phyloP scores from a whole-genome alignment of 2,329 filamentous ascomycete species.

The Scortechinia acanthostroma region DNA sequence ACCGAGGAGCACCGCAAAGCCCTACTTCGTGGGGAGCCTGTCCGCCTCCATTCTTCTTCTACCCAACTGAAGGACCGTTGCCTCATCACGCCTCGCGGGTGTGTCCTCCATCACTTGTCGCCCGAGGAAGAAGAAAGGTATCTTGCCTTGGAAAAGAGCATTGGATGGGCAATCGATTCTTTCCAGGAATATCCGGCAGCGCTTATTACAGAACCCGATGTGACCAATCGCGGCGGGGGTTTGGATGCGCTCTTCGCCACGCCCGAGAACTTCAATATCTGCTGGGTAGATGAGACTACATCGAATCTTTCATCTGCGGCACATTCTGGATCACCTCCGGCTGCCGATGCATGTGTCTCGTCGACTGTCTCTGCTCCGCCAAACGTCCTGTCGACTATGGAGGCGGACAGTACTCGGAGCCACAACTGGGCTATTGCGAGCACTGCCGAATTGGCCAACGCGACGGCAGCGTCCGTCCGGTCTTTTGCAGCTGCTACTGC shows the following conservation, averaged over 20 bases:
- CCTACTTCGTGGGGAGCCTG: constrained; percentile 26
- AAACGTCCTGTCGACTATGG: constrained; percentile 25
- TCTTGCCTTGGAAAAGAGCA: constrained; percentile 29
- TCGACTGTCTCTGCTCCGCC: constrained; percentile 15
- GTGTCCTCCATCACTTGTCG: constrained; percentile 30
- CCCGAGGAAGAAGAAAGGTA: constrained; percentile 33
- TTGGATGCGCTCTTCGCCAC: constrained; percentile 31
- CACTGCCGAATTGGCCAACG: constrained; percentile 20
- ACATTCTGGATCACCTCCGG: constrained; percentile 11
- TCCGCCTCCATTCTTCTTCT: constrained; percentile 23
- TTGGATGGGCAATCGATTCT: constrained; percentile 16
- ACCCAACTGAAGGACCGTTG: constrained; percentile 26
- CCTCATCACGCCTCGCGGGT: constrained; percentile 32
- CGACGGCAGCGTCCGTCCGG: constrained; percentile 21
- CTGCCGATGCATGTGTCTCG: constrained; percentile 12
- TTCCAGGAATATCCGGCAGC: constrained; percentile 25
- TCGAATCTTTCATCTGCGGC: constrained; percentile 13
- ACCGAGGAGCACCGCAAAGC: constrained; percentile 29
- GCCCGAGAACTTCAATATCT: constrained; percentile 31
- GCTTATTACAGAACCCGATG: constrained; percentile 24
- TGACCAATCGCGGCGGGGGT: constrained; percentile 30
- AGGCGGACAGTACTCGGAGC: constrained; percentile 23
- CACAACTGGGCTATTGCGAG: constrained; percentile 24
- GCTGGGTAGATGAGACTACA: constrained; percentile 26
- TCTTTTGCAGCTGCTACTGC: constrained; percentile 22